A percentile compares a stretch with the other conserved stretches of the same genome.
These are phyloP conservation scores for Peronospora destructor DNA, from an alignment of 352 stramenopile genomes.

Conservation along the genomic window DNA sequence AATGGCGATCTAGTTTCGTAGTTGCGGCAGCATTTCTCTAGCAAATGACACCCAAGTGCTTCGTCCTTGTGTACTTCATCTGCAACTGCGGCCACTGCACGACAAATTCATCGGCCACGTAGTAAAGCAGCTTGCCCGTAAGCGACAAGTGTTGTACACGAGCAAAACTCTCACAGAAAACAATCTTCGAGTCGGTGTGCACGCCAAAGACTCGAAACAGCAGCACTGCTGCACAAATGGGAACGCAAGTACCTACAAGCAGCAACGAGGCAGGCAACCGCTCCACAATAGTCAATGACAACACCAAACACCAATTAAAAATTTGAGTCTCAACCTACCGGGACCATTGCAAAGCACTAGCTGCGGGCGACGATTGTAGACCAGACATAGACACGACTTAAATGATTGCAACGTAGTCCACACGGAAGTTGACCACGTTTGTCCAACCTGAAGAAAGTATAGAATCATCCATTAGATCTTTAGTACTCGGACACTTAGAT, in stretches of 20 bases:
- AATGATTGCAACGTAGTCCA: conserved; percentile 84
- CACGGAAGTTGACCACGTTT: conserved; percentile 88
- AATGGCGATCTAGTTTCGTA: conserved; percentile 3
- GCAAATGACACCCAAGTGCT: conserved; percentile 85
- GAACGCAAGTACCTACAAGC: conserved; percentile 86
- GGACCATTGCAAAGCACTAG: conserved; percentile 93
- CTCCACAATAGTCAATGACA: background rate
- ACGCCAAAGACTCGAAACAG: conserved; percentile 79
- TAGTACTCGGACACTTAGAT: background rate
- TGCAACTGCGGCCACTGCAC: conserved; percentile 92
- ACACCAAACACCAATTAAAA: conserved; percentile 19
- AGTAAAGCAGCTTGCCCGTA: conserved; percentile 91
- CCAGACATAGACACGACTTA: conserved; percentile 60
- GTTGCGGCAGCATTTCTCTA: conserved; percentile 26
- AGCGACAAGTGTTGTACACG: conserved; percentile 90
- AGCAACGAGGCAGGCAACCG: background rate
- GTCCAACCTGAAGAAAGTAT: conserved; percentile 61
- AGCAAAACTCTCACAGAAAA: conserved; percentile 94
- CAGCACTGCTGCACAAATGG: conserved; percentile 83
- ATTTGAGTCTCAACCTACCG: conserved; percentile 2
- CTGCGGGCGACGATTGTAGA: conserved; percentile 68
- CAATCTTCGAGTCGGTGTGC: conserved; percentile 57
- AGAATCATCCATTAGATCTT: background rate
- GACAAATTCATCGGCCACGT: conserved; percentile 89
- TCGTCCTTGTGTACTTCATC: conserved; percentile 66